Evolutionary conservation across 495 filamentous ascomycete genomes (phyloP), one percentile per base, ranked within the genome.

Genomic region (Amniculicola lignicola): DNA sequence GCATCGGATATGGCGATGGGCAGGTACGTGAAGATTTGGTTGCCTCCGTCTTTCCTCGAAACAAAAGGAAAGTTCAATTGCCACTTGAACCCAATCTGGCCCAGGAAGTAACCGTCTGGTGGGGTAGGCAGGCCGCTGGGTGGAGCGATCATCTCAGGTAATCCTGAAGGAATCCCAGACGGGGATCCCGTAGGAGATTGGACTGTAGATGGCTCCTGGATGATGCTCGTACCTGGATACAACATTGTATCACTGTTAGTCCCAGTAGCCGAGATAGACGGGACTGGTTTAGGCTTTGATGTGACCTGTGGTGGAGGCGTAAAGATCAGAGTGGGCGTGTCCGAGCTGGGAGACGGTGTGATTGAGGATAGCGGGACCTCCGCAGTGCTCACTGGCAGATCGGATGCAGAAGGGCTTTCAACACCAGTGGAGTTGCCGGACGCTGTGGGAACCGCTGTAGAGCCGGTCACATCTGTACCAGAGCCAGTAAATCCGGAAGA

Each of bases 21-120:
- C 9, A 96, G 76, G 54, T 81, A 88, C 27, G 81, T 63, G 77
- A 96, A 96, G 65, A 98, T 90, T 72, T 97, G 94, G 21, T 82
- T 82, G 9, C 87, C 85, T 19, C 90, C 85, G 56, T 85, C 73
- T 28, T 82, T 81, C 1, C 70, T 72, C 19, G 85, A 86, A 24
- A 98, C 87, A 65, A 92, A 95, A 4, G 73, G 70, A 69, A 93
- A 98, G 66, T 94, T 90, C 55, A 94, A 79, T 3, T 77, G 74
- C 62, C 82, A 83, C 22, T 80, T 72, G 77, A 96, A 95, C 11
- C 89, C 94, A 52, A 98, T 76, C 63, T 96, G 89, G 57, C 96
- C 83, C 59, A 90, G 67, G 16, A 77, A 76, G 1, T 79, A 81
- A 61, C 87, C 86, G 1, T 72, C 65, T 1, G 91, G 89, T 35